Conservation (phyloP, 2,329 filamentous ascomycete species). For the Colletotrichum liaoningense region DNA sequence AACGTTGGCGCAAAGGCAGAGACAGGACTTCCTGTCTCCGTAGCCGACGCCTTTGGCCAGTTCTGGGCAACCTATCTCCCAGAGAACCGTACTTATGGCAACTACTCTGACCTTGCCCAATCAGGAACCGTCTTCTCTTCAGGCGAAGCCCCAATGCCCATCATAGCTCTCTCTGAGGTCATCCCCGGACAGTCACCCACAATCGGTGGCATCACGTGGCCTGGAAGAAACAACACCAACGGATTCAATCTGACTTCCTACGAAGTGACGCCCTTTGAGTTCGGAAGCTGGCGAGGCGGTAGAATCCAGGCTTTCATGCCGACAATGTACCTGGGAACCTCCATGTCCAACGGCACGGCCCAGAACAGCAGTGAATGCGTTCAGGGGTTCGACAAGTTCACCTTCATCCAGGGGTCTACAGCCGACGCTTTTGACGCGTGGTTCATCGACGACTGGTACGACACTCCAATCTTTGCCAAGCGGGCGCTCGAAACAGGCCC, state of each 20-base stretch:
- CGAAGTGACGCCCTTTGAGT: conserved; percentile 47
- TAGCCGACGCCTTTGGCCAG: conserved; percentile 41
- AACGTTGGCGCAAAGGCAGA: conserved; percentile 40
- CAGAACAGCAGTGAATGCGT: conserved; percentile 44
- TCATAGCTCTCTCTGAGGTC: conserved; percentile 42
- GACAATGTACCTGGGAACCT: conserved; percentile 43
- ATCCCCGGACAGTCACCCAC: conserved; percentile 42
- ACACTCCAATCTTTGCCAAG: conserved; percentile 41
- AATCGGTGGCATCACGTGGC: conserved; percentile 43
- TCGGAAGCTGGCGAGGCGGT: conserved; percentile 45
- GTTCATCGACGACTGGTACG: conserved; percentile 43
- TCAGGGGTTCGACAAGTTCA: conserved; percentile 45
- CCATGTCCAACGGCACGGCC: conserved; percentile 40
- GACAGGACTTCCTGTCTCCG: conserved; percentile 41
- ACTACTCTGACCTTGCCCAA: conserved; percentile 41
- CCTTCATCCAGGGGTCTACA: conserved; percentile 45
- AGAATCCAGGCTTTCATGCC: conserved; percentile 44
- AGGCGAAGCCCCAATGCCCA: conserved; percentile 43
- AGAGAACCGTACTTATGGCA: conserved; percentile 28
- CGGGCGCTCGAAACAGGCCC: conserved; percentile 35
- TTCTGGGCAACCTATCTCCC: conserved; percentile 43
- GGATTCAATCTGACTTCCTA: conserved; percentile 46
- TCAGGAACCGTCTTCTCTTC: conserved; percentile 34
- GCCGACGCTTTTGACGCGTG: conserved; percentile 42
- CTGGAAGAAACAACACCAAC: conserved; percentile 40